A percentile compares a stretch with the other conserved stretches of the same genome.
Conservation (phyloP, 2,329 filamentous ascomycete species). For the Teratosphaeria nubilosa region DNA sequence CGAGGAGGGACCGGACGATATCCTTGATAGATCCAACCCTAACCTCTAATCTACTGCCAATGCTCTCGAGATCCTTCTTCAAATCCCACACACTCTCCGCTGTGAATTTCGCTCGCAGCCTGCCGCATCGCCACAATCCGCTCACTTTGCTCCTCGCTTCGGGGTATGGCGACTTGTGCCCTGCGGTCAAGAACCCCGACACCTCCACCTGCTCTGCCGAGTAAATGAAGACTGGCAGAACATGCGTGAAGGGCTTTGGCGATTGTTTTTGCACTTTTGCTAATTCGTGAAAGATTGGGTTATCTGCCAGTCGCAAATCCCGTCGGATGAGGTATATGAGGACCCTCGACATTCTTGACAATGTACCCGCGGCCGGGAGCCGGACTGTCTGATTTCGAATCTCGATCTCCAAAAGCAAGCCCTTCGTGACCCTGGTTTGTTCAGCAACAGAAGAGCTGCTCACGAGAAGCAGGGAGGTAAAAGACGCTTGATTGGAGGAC, state of each 20-base stretch:
- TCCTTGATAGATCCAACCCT: slow-evolving; percentile 53
- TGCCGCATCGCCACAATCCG: slow-evolving; percentile 63
- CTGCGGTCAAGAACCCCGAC: slow-evolving; percentile 56
- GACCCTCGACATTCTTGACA: slow-evolving; percentile 29
- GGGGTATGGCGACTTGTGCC: slow-evolving; percentile 52
- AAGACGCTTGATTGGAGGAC: neutral
- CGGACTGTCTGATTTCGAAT: neutral
- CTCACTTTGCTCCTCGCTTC: slow-evolving; percentile 56
- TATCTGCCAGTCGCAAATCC: slow-evolving; percentile 64
- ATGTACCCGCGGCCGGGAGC: neutral
- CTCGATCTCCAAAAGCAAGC: neutral
- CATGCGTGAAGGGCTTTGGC: slow-evolving; percentile 45
- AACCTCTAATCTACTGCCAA: slow-evolving; percentile 53
- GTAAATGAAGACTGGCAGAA: slow-evolving; percentile 63
- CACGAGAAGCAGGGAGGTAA: neutral
- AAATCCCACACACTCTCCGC: slow-evolving; percentile 65
- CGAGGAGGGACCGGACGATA: slow-evolving; percentile 49
- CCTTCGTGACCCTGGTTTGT: neutral
- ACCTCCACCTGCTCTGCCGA: slow-evolving; percentile 62
- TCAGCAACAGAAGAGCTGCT: neutral
- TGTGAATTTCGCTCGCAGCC: slow-evolving; percentile 60
- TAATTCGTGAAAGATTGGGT: slow-evolving; percentile 57
- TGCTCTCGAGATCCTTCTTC: slow-evolving; percentile 49
- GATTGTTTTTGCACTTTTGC: slow-evolving; percentile 39
- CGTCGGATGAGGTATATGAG: slow-evolving; percentile 63